These are phyloP conservation scores for Clohesyomyces aquaticus DNA, from an alignment of 495 filamentous ascomycete species.

Conservation along the genomic window DNA sequence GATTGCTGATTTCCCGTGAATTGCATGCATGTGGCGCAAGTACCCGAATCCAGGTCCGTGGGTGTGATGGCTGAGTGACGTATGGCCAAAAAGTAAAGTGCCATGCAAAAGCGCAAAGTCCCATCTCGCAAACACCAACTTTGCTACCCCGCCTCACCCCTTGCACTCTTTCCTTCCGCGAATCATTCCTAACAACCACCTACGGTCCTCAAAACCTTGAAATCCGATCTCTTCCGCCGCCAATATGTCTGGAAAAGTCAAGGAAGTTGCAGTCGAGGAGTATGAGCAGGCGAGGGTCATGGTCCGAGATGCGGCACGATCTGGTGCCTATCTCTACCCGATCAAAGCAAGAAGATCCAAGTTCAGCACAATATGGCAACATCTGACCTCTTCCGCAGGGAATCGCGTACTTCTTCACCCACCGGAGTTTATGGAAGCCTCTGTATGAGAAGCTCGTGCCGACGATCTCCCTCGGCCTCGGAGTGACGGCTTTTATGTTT, in stretches of 20 bases:
- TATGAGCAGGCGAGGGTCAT: conserved; percentile 57
- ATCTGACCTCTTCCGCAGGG: conserved; percentile 54
- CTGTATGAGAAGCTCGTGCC: conserved; percentile 70
- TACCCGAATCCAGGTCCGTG: background rate
- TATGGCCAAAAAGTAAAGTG: conserved; percentile 1
- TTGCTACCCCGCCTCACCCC: no score
- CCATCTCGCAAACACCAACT: background rate
- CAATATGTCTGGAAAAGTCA: conserved; percentile 47
- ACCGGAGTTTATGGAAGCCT: conserved; percentile 66
- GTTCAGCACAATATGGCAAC: background rate
- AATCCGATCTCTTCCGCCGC: conserved; percentile 13
- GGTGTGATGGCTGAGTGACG: conserved; percentile 1
- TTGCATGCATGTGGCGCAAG: background rate
- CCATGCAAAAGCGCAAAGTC: background rate
- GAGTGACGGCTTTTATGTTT: conserved; percentile 67
- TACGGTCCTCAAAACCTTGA: background rate
- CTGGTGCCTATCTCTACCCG: conserved; percentile 83
- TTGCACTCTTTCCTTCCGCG: background rate
- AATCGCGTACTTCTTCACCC: conserved; percentile 74
- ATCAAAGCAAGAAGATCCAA: conserved; percentile 63
- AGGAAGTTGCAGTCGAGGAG: conserved; percentile 56
- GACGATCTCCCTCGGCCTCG: conserved; percentile 46
- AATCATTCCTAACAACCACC: background rate
- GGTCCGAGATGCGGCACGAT: conserved; percentile 66
- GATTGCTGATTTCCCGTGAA: background rate